These are phyloP conservation scores for Petunia axillaris DNA, from an alignment of 257 asterid species.

Conservation along the genomic window DNA sequence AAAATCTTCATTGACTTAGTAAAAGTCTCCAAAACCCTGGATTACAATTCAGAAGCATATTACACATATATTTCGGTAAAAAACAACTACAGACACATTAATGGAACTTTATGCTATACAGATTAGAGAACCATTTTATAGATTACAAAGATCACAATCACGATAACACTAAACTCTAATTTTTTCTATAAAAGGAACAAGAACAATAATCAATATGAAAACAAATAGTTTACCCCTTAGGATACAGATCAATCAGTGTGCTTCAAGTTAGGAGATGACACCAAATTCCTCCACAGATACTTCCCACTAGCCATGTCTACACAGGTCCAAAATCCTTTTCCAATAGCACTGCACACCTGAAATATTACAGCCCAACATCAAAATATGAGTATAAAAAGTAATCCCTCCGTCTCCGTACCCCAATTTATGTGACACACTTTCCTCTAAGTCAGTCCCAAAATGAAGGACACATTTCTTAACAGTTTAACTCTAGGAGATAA, in stretches of 20 bases:
- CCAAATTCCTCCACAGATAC: slow-evolving; percentile 84
- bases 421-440: no score
- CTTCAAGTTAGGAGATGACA: slow-evolving; percentile 46
- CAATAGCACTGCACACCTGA: slow-evolving; percentile 57
- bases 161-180: background rate
- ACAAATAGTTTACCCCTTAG: slow-evolving; percentile 17
- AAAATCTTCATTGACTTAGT: background rate
- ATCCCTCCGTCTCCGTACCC: no score
- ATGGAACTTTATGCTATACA: background rate
- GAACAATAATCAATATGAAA: background rate
- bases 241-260: slow-evolving; percentile 43
- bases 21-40: background rate
- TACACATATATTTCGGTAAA: background rate
- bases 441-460: no score
- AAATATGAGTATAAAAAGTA: background rate
- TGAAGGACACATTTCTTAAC: no score
- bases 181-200: background rate
- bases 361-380: background rate
- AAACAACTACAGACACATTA: background rate
- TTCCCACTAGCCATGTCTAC: slow-evolving; percentile 95
- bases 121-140: background rate
- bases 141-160: background rate
- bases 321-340: slow-evolving; percentile 72
- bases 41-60: background rate
- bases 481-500: no score